Percentiles rank a stretch among this genome's conserved stretches.
phyloP scores from a whole-genome alignment of 768 basidiomycete species.

The Pleurotus eryngii region DNA sequence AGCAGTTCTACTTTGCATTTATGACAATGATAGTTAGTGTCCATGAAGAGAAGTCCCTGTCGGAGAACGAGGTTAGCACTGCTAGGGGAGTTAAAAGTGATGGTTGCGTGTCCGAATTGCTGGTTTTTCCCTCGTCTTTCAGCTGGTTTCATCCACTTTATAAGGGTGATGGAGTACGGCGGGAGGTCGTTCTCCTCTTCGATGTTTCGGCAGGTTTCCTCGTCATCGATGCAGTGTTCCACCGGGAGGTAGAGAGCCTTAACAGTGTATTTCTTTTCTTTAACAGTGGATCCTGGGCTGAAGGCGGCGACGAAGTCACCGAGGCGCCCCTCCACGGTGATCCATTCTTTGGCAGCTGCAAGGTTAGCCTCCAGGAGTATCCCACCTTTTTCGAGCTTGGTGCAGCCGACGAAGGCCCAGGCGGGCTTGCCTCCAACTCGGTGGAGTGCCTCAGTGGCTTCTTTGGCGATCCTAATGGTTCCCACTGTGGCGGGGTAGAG shows the following conservation, averaged over 20 bases:
- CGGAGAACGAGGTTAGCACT: background rate
- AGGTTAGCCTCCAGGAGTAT: background rate
- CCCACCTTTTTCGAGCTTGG: background rate
- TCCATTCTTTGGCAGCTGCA: background rate
- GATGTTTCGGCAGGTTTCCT: background rate
- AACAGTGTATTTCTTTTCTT: background rate
- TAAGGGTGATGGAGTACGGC: background rate
- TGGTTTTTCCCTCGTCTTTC: background rate
- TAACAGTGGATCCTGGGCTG: background rate
- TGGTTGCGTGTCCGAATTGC: background rate
- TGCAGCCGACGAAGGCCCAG: background rate
- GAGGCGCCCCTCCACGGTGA: background rate
- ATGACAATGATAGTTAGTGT: background rate
- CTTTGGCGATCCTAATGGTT: background rate
- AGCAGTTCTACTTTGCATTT: background rate
- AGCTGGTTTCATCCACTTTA: background rate
- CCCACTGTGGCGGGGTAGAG: background rate
- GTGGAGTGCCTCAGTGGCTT: background rate
- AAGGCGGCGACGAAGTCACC: background rate
- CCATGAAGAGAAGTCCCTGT: background rate
- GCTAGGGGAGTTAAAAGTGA: background rate
- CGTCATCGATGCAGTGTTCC: background rate
- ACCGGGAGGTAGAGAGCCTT: background rate
- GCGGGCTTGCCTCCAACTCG: background rate
- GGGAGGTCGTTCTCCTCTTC: background rate